These are phyloP conservation scores for Hyphopichia wangnamkhiaoensis DNA, from an alignment of 1,139 yeast species.

Conservation along the genomic window DNA sequence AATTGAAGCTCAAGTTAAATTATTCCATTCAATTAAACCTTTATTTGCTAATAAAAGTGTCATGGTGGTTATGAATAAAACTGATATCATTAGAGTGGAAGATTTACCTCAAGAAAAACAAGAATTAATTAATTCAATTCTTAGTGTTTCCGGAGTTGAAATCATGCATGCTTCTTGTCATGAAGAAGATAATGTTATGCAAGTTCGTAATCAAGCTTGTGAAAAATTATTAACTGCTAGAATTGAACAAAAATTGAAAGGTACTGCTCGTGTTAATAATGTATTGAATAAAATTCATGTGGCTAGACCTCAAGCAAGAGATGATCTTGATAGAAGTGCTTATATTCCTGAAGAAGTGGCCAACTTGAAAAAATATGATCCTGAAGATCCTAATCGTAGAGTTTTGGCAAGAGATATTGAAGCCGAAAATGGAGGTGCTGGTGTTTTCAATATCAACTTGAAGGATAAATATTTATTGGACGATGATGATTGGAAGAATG, in stretches of 20 bases:
- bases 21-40: conserved; percentile 96
- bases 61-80: conserved; percentile 91
- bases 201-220: conserved; percentile 95
- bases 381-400: conserved; percentile 81
- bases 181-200: conserved; percentile 94
- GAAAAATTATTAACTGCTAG: conserved; percentile 93
- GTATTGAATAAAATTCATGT: conserved; percentile 95
- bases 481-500: conserved; percentile 97
- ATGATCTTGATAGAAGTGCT: conserved; percentile 77
- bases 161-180: conserved; percentile 91
- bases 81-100: conserved; percentile 83
- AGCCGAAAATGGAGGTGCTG: conserved; percentile 97
- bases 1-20: conserved; percentile 94
- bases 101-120: conserved; percentile 80
- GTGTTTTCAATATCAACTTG: conserved; percentile 91
- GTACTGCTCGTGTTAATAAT: conserved; percentile 83
- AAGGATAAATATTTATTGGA: conserved; percentile 90
- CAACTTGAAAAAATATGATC: conserved; percentile 63
- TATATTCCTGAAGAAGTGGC: conserved; percentile 77
- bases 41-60: conserved; percentile 96
- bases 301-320: conserved; percentile 86
- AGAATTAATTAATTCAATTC: conserved; percentile 64
- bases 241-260: conserved; percentile 95
- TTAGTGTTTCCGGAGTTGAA: conserved; percentile 77
- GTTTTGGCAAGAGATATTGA: conserved; percentile 85